Conservation (phyloP, 2,329 filamentous ascomycete species). For the Trichoderma sp. region DNA sequence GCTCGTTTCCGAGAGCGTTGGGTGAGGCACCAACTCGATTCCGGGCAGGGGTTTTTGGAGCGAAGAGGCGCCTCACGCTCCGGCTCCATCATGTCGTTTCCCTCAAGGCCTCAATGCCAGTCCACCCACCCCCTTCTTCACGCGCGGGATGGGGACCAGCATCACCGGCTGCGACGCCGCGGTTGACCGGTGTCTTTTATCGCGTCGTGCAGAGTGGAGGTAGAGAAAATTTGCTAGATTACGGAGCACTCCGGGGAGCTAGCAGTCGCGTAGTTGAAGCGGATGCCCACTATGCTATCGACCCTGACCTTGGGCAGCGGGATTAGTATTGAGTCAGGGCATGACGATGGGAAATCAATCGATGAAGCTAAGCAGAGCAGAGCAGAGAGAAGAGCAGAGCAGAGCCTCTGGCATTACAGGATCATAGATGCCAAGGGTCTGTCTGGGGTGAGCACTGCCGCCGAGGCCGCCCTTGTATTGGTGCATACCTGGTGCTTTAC, state of each 20-base stretch:
- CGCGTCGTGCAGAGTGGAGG: constrained; percentile 5
- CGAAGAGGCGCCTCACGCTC: background rate
- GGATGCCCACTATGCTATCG: background rate
- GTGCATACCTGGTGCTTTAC: background rate
- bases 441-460: background rate
- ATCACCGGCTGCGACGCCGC: constrained; percentile 16
- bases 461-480: background rate
- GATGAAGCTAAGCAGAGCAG: background rate
- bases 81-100: background rate
- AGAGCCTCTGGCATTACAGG: background rate
- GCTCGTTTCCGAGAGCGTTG: constrained; percentile 10
- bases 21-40: background rate
- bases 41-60: background rate
- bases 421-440: background rate
- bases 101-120: background rate
- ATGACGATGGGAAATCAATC: background rate
- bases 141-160: background rate
- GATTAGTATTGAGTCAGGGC: constrained; percentile 6
- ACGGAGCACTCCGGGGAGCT: constrained; percentile 5
- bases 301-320: background rate
- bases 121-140: background rate
- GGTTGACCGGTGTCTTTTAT: constrained; percentile 1
- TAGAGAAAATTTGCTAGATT: constrained; percentile 8
- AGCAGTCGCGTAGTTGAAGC: background rate
- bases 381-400: background rate